Conservation (phyloP, 73 alveolate species). For the Paramecium sexaurelia region DNA sequence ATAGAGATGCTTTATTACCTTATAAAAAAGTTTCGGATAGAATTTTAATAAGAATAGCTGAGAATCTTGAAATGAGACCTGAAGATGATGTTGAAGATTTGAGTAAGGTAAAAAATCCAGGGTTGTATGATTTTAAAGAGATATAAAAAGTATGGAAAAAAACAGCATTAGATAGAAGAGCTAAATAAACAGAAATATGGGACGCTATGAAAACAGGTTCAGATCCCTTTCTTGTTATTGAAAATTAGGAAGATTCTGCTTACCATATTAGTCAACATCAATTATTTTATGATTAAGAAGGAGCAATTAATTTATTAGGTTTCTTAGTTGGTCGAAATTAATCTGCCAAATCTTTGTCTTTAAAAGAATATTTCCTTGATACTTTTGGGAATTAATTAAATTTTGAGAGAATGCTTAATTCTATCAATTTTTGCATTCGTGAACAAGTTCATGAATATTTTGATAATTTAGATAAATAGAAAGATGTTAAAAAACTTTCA, state of each 20-base stretch:
- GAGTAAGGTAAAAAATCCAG: neutral
- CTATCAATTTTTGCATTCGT: neutral
- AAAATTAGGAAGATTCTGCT: neutral
- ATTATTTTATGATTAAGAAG: constrained; percentile 17
- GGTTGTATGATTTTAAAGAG: constrained; percentile 59
- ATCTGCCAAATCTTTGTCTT: neutral
- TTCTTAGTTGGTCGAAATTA: constrained; percentile 25
- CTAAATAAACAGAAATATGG: constrained; percentile 47
- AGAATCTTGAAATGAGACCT: constrained; percentile 73
- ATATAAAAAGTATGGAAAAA: constrained; percentile 60
- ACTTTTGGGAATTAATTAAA: neutral
- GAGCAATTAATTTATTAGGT: constrained; percentile 27
- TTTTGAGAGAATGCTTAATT: neutral
- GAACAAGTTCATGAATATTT: neutral
- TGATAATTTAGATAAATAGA: neutral
- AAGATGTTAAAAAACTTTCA: neutral
- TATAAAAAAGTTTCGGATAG: constrained; percentile 79
- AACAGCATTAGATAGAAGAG: constrained; percentile 47
- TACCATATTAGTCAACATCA: neutral
- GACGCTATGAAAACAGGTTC: constrained; percentile 63
- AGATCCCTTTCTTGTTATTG: neutral
- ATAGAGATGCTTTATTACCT: constrained; percentile 77
- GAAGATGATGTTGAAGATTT: constrained; percentile 66
- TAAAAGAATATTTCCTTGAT: constrained; percentile 8
- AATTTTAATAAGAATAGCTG: constrained; percentile 81